Evolutionary conservation across 441 rosid genomes (phyloP).

Genomic region (Viola pubescens): DNA sequence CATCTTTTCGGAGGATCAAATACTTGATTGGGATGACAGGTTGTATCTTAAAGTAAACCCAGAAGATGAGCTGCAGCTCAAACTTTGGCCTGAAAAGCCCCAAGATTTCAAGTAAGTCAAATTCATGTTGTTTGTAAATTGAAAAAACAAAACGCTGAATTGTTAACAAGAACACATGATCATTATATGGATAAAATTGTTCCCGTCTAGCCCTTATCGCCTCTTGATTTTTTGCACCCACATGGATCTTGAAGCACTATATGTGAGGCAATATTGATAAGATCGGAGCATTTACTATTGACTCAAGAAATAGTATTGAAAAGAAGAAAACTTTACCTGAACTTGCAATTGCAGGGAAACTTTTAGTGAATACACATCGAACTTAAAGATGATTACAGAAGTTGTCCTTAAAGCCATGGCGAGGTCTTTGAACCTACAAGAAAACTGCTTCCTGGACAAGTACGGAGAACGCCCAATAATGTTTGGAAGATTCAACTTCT

Average conservation of each 20-base stretch:
- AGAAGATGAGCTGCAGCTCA: constrained; percentile 26
- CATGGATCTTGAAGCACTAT: neutral
- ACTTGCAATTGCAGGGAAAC: constrained; percentile 25
- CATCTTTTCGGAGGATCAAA: constrained; percentile 26
- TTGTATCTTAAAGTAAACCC: constrained; percentile 33
- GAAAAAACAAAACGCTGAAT: neutral
- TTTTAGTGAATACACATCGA: constrained; percentile 33
- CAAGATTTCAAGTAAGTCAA: constrained; percentile 30
- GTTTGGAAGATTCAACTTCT: constrained; percentile 52
- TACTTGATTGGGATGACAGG: constrained; percentile 49
- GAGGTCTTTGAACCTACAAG: constrained; percentile 40
- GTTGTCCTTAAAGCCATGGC: constrained; percentile 48
- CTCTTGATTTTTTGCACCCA: neutral
- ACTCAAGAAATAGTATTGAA: neutral
- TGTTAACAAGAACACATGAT: neutral
- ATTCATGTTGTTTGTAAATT: neutral
- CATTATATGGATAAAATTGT: neutral
- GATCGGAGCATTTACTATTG: too few relatives aligned
- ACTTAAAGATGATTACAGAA: constrained; percentile 21
- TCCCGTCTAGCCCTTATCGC: neutral
- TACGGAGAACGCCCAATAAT: constrained; percentile 33
- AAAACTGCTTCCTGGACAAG: constrained; percentile 36
- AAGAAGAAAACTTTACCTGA: neutral
- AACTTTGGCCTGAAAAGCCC: constrained; percentile 40
- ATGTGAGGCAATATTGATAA: neutral